These are phyloP conservation scores for Trypanosomatidae sp. DNA, from an alignment of 208 protist genomes.

Conservation along the genomic window DNA sequence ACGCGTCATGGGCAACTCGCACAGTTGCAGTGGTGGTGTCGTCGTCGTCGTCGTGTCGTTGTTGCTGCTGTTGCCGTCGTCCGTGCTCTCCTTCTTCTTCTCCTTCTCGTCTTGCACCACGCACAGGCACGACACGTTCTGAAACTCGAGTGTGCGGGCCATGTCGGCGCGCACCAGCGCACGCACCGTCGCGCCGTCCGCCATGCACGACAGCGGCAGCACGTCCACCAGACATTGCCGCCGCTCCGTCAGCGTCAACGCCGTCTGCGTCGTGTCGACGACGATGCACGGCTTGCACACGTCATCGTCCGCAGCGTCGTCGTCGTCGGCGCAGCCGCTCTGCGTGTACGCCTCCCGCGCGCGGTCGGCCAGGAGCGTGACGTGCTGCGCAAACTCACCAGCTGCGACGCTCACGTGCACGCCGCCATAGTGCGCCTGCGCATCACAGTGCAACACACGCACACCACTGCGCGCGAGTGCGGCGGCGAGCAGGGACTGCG, in stretches of 20 bases:
- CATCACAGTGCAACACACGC: constrained; percentile 86
- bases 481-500: constrained; percentile 73
- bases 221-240: constrained; percentile 45
- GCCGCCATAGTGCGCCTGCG: constrained; percentile 66
- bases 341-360: too few relatives aligned
- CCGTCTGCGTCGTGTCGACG: too few relatives aligned
- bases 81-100: background rate
- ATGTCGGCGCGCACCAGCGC: constrained; percentile 31
- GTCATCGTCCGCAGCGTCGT: constrained; percentile 14
- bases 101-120: constrained; percentile 24
- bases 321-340: too few relatives aligned
- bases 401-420: constrained; percentile 25
- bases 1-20: constrained; percentile 66
- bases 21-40: constrained; percentile 7
- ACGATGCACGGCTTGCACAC: too few relatives aligned
- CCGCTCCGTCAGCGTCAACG: constrained; percentile 5
- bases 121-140: constrained; percentile 26
- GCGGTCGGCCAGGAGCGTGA: background rate
- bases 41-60: background rate
- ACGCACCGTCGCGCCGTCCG: constrained; percentile 28
- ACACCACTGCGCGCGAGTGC: constrained; percentile 69
- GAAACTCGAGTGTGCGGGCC: constrained; percentile 50
- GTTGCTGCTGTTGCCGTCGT: background rate
- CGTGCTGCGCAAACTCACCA: background rate
- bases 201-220: constrained; percentile 43